Evolutionary conservation across 2,329 filamentous ascomycete genomes (phyloP).

Genomic region (Chaetomium globosum): DNA sequence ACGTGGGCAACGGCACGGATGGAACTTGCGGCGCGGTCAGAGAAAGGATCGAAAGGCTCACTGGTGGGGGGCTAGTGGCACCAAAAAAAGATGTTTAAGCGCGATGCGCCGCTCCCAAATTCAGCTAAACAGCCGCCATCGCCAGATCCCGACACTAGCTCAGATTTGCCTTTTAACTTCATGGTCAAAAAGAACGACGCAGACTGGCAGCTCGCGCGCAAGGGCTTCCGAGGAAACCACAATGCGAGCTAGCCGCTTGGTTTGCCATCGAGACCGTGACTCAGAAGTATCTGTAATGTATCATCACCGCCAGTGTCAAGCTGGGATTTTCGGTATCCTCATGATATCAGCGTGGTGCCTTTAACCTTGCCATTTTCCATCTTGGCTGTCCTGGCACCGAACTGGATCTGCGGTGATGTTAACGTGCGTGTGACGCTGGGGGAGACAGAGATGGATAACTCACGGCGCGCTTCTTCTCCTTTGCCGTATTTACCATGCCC

Average conservation of each 20-base stretch:
- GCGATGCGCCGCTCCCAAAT: not conserved
- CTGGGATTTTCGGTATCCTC: not conserved
- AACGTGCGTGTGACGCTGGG: not conserved
- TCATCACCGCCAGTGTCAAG: slow-evolving; percentile 62
- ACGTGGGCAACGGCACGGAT: slow-evolving; percentile 1
- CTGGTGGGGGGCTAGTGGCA: slow-evolving; percentile 1
- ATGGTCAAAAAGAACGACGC: slow-evolving; percentile 38
- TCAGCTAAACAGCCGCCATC: not conserved
- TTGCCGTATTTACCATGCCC: slow-evolving; percentile 70
- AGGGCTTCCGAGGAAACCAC: slow-evolving; percentile 58
- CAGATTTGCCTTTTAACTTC: slow-evolving; percentile 47
- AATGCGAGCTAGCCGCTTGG: slow-evolving; percentile 34
- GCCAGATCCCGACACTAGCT: slow-evolving; percentile 35
- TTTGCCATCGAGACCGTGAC: slow-evolving; percentile 43
- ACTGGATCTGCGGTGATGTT: slow-evolving; percentile 65
- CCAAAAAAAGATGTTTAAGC: slow-evolving; percentile 13
- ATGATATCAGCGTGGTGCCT: slow-evolving; percentile 63
- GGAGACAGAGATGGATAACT: slow-evolving; percentile 40
- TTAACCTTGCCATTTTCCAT: slow-evolving; percentile 72
- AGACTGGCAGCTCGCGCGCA: slow-evolving; percentile 36
- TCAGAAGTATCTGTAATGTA: slow-evolving; percentile 74
- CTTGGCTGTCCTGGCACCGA: slow-evolving; percentile 79
- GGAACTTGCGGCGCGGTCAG: slow-evolving; percentile 2
- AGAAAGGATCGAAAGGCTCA: not conserved
- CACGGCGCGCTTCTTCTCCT: slow-evolving; percentile 92